Base-by-base conservation (phyloP, 2,329 filamentous ascomycete species). In the Colletotrichum sp. region DNA sequence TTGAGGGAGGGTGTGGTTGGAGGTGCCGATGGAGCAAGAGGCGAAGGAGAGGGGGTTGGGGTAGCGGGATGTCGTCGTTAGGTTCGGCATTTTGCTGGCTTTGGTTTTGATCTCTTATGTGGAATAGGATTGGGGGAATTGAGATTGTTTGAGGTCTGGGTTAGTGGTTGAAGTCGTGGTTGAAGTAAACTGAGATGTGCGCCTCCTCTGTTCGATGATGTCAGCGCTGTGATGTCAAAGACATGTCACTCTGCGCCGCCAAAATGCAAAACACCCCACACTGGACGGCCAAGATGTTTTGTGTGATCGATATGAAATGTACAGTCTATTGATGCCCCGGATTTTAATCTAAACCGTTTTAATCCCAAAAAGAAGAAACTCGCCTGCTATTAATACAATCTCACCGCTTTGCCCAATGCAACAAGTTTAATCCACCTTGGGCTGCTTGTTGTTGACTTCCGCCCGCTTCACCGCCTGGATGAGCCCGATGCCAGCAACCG, bases 1-100 rank as follows among this genome's bases (percentile, higher is more conserved):
- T 59, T 90, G 85, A 52, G 90, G 90, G 1, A 94, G 88, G 3
- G 89, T 90, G 75, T 90, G 88, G 3, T 71, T 73, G 5, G 79
- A 79, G 7, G 82, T 78, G 68, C 81, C 81, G 28, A 92, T 88
- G 9, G 90, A 92, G 82, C 89, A 90, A 73, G 88, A 89, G 60
- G 90, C 91, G 77, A 90, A 91, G 71, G 88, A 89, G 21, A 87
- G 83, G 5, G 89, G 89, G 30, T 75, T 77, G n/a, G 28, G 15
- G 59, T 73, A 65, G 8, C 39, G 69, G 7, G 69, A 44, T 1
- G 63, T 72, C 34, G 44, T n/a, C n/a, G n/a, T n/a, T n/a, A n/a
- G n/a, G n/a, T n/a, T n/a, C n/a, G n/a, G n/a, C n/a, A n/a, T n/a
- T n/a, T n/a, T n/a, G n/a, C n/a, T n/a, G n/a, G n/a, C n/a, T n/a